Evolutionary conservation across 2,329 filamentous ascomycete species (phyloP).

Genomic region (Ceratocystis cubensis): DNA sequence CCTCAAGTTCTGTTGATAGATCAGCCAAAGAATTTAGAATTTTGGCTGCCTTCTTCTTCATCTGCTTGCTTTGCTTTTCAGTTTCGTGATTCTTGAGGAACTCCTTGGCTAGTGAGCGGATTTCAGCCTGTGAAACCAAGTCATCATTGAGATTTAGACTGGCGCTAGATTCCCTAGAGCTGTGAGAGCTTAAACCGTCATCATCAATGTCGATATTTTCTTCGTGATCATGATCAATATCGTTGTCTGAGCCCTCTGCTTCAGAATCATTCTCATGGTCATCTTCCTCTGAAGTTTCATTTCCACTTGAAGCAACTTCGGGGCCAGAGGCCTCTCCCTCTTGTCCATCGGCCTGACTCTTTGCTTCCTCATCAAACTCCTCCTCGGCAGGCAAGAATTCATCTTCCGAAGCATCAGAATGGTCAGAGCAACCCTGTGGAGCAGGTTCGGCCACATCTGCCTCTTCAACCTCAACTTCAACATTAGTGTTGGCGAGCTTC

Average conservation of each 20-base stretch:
- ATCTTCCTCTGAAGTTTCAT: slow-evolving; percentile 10
- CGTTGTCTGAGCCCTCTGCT: slow-evolving; percentile 18
- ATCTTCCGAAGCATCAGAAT: slow-evolving; percentile 26
- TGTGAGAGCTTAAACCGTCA: slow-evolving; percentile 38
- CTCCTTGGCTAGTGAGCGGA: slow-evolving; percentile 62
- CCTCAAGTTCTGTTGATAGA: slow-evolving; percentile 59
- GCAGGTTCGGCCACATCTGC: slow-evolving; percentile 25
- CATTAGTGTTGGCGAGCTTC: slow-evolving; percentile 48
- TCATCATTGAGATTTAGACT: slow-evolving; percentile 32
- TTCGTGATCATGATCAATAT: slow-evolving; percentile 24
- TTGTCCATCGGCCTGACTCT: slow-evolving; percentile 24
- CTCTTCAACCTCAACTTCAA: slow-evolving; percentile 22
- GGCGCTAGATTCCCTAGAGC: slow-evolving; percentile 50
- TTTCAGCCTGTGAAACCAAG: slow-evolving; percentile 49
- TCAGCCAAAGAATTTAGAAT: slow-evolving; percentile 62
- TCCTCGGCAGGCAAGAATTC: slow-evolving; percentile 26
- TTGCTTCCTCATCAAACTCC: slow-evolving; percentile 20
- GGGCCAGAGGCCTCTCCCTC: slow-evolving; percentile 19
- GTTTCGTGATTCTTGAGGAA: slow-evolving; percentile 77
- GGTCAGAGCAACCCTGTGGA: slow-evolving; percentile 13
- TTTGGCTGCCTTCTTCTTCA: slow-evolving; percentile 65
- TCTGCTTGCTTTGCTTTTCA: slow-evolving; percentile 54
- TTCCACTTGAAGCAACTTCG: slow-evolving; percentile 5
- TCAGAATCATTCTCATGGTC: not conserved
- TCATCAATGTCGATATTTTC: slow-evolving; percentile 33